Evolutionary conservation across 345 rosid species (phyloP).

Genomic region (Eucalyptus melliodora): DNA sequence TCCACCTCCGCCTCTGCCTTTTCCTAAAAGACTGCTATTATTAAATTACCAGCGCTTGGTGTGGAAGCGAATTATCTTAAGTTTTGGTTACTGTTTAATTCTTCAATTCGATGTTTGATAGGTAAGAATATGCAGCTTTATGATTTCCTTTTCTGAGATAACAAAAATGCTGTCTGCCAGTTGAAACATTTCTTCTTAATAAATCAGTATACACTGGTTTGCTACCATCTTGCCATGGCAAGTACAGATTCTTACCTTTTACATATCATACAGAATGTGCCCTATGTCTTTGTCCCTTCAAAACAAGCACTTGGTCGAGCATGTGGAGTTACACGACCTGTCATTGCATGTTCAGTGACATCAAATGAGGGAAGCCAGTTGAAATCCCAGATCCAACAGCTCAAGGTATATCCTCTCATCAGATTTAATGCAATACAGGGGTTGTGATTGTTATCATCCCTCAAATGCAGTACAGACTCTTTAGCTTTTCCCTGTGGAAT

Average conservation of each 20-base stretch:
- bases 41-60: not conserved
- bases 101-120: not conserved
- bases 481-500: not conserved
- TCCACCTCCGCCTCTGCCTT: not conserved
- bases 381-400: conserved; percentile 77
- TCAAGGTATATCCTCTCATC: conserved; percentile 37
- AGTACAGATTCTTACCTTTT: not conserved
- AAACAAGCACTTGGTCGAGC: conserved; percentile 97
- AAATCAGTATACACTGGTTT: not conserved
- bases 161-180: not conserved
- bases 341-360: conserved; percentile 83
- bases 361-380: conserved; percentile 80
- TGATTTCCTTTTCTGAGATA: not conserved
- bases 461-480: not conserved
- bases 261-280: conserved; percentile 67
- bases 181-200: not conserved
- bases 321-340: conserved; percentile 92
- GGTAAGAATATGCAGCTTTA: not conserved
- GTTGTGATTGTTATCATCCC: not conserved
- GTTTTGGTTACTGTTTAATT: not conserved
- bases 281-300: conserved; percentile 98
- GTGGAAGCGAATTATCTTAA: not conserved
- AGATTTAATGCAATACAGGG: not conserved
- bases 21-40: not conserved
- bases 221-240: not conserved